These are phyloP conservation scores for Erythrobasidium hasegawianum DNA, from an alignment of 1,284 basidiomycete genomes.

Conservation along the genomic window DNA sequence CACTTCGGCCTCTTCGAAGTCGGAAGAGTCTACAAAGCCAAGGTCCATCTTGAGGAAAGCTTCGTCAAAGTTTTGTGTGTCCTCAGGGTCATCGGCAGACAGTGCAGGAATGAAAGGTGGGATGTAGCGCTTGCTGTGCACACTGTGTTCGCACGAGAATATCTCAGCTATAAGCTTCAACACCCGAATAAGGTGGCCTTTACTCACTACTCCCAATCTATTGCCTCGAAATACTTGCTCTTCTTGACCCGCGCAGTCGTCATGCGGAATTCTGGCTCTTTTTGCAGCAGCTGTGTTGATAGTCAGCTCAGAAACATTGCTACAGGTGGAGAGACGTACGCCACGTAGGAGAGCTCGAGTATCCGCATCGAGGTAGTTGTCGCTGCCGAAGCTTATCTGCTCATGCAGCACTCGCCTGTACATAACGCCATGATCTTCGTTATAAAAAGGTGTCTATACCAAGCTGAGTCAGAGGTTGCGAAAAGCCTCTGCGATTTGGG, in stretches of 20 bases:
- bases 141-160: slow-evolving; percentile 66
- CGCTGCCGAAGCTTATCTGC: slow-evolving; percentile 77
- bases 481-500: too few relatives aligned
- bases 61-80: slow-evolving; percentile 97
- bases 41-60: slow-evolving; percentile 71
- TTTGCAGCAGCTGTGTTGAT: slow-evolving; percentile 70
- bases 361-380: slow-evolving; percentile 78
- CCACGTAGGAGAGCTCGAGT: slow-evolving; percentile 93
- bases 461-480: too few relatives aligned
- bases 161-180: too few relatives aligned
- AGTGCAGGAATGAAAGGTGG: slow-evolving; percentile 96
- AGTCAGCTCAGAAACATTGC: slow-evolving; percentile 8
- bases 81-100: slow-evolving; percentile 84
- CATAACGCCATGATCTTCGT: slow-evolving; percentile 90
- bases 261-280: slow-evolving; percentile 82
- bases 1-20: slow-evolving; percentile 17
- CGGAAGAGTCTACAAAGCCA: slow-evolving; percentile 30
- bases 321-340: slow-evolving; percentile 55
- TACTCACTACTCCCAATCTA: slow-evolving; percentile 49
- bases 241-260: slow-evolving; percentile 88
- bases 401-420: slow-evolving; percentile 84
- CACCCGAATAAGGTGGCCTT: too few relatives aligned
- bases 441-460: slow-evolving; percentile 91
- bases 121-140: slow-evolving; percentile 89
- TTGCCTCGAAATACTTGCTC: slow-evolving; percentile 94